These are phyloP conservation scores for Amaranthus palmeri DNA, from an alignment of 148 eudicot genomes.

Conservation along the genomic window DNA sequence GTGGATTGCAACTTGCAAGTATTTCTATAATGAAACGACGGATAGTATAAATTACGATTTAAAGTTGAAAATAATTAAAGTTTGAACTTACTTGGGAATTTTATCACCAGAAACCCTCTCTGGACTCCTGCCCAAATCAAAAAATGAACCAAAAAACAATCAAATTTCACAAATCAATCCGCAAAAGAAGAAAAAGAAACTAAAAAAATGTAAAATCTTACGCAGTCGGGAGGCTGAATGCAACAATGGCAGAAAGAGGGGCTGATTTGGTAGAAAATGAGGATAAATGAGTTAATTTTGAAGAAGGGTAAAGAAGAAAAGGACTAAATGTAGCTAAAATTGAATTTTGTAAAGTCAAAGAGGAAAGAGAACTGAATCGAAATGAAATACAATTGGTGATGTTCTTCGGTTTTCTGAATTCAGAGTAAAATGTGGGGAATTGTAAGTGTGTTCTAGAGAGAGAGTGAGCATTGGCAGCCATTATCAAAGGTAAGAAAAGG, in stretches of 20 bases:
- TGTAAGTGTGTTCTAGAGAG: slow-evolving; percentile 26
- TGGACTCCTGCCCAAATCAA: slow-evolving; percentile 41
- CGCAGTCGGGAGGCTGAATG: slow-evolving; percentile 55
- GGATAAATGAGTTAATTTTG: slow-evolving; percentile 18
- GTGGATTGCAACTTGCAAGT: too few relatives aligned
- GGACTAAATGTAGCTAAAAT: slow-evolving; percentile 35
- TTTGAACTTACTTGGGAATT: slow-evolving; percentile 56
- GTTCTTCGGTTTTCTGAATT: slow-evolving; percentile 9
- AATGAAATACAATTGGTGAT: slow-evolving; percentile 5
- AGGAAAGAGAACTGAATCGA: slow-evolving; percentile 14
- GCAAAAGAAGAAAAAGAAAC: too few relatives aligned
- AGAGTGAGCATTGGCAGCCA: slow-evolving; percentile 41
- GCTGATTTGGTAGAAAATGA: slow-evolving; percentile 22
- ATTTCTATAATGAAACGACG: too few relatives aligned
- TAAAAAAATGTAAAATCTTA: slow-evolving; percentile 20
- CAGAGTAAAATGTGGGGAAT: background rate
- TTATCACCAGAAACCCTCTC: slow-evolving; percentile 42
- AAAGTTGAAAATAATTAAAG: background rate
- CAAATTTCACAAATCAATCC: background rate
- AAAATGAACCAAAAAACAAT: slow-evolving; percentile 12
- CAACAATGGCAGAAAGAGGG: slow-evolving; percentile 32
- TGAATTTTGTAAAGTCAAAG: slow-evolving; percentile 24
- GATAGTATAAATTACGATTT: background rate
- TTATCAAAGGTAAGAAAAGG: slow-evolving; percentile 17
- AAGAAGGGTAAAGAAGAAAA: slow-evolving; percentile 24